Conservation (phyloP, 2,329 filamentous ascomycete genomes). For the Stemphylium vesicarium region DNA sequence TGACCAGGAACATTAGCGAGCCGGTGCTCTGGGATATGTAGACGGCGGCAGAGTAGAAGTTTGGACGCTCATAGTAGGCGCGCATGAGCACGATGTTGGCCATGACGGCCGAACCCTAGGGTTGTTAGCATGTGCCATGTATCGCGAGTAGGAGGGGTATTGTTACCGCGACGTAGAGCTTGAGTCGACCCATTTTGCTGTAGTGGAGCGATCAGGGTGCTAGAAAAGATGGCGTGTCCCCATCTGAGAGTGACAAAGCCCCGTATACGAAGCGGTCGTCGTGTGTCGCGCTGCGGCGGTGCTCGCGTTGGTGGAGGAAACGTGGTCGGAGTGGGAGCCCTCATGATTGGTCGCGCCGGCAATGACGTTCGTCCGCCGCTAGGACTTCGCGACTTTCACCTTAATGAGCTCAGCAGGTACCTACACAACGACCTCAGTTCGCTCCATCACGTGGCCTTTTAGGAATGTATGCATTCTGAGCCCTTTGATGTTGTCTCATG, state of each 20-base stretch:
- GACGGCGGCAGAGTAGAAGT: conserved; percentile 98
- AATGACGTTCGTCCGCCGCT: conserved; percentile 12
- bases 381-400: background rate
- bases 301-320: conserved; percentile 22
- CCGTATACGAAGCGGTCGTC: conserved; percentile 19
- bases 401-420: no score
- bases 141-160: background rate
- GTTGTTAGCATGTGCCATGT: conserved; percentile 23
- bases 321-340: conserved; percentile 11
- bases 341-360: conserved; percentile 9
- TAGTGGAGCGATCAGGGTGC: conserved; percentile 11
- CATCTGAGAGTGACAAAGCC: conserved; percentile 15
- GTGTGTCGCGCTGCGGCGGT: conserved; percentile 14
- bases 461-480: no score
- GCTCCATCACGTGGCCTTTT: no score
- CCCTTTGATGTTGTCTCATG: no score
- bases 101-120: conserved; percentile 73
- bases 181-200: conserved; percentile 41
- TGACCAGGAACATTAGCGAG: conserved; percentile 92
- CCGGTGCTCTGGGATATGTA: conserved; percentile 96
- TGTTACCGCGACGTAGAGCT: conserved; percentile 46
- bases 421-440: no score
- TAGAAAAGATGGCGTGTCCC: conserved; percentile 19
- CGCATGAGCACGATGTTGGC: conserved; percentile 84
- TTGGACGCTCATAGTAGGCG: conserved; percentile 91